Evolutionary conservation across 2,329 filamentous ascomycete species (phyloP).

Genomic region (Aspergillus ochraceoroseus): DNA sequence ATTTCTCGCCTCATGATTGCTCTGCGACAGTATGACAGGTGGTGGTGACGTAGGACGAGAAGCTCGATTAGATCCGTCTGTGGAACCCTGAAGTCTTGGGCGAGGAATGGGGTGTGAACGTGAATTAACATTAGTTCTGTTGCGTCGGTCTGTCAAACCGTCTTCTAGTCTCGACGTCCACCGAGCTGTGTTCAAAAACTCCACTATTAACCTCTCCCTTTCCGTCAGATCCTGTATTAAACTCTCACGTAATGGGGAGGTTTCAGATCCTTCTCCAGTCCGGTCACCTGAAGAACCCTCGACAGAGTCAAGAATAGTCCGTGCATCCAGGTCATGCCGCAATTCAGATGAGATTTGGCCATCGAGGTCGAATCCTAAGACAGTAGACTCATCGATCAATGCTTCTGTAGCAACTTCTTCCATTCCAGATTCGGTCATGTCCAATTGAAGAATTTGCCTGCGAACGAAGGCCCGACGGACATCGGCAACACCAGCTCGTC

Average conservation of each 20-base stretch:
- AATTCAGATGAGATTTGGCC: conserved; percentile 16
- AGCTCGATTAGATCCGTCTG: conserved; percentile 29
- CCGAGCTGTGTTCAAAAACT: conserved; percentile 42
- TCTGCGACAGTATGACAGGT: conserved; percentile 41
- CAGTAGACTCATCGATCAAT: conserved; percentile 27
- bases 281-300: conserved; percentile 24
- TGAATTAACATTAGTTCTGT: conserved; percentile 23
- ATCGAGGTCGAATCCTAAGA: conserved; percentile 25
- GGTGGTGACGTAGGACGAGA: conserved; percentile 36
- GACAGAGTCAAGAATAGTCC: conserved; percentile 25
- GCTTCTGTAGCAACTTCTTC: conserved; percentile 34
- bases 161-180: conserved; percentile 37
- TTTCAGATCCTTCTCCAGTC: conserved; percentile 22
- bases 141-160: conserved; percentile 27
- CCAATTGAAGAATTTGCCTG: conserved; percentile 41
- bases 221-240: conserved; percentile 39
- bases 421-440: conserved; percentile 32
- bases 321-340: conserved; percentile 23
- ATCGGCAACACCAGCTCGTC: conserved; percentile 46
- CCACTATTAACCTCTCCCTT: conserved; percentile 42
- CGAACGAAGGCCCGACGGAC: conserved; percentile 45
- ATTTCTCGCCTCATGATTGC: conserved; percentile 21
- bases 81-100: conserved; percentile 27
- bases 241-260: conserved; percentile 33
- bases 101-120: conserved; percentile 28